Conservation (phyloP, 305 asterid genomes). For the Euphrasia arctica region DNA sequence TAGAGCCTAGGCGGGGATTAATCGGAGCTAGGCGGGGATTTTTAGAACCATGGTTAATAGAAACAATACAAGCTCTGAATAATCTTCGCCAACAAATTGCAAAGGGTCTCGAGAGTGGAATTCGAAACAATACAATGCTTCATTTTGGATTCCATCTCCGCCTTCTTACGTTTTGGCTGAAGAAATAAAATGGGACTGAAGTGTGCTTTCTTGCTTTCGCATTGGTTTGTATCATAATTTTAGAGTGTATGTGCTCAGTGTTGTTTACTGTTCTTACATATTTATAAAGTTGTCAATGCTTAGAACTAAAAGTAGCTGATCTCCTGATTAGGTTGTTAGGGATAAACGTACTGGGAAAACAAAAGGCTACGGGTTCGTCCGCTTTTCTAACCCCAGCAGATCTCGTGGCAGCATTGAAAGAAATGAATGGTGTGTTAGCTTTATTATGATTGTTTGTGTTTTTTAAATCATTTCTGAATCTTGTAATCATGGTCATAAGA, state of each 20-base stretch:
- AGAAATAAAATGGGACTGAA: background rate
- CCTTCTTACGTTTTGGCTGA: constrained; percentile 8
- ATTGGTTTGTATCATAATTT: constrained; percentile 1
- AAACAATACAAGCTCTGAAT: constrained; percentile 56
- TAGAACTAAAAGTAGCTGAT: constrained; percentile 23
- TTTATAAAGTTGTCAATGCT: background rate
- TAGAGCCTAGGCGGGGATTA: no score
- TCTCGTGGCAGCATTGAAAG: constrained; percentile 82
- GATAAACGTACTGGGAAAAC: constrained; percentile 95
- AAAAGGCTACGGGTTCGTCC: constrained; percentile 89
- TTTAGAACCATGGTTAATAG: no score
- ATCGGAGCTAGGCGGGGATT: no score
- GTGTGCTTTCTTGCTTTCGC: background rate
- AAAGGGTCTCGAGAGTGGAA: constrained; percentile 94
- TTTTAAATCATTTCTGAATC: background rate
- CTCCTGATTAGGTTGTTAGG: constrained; percentile 69
- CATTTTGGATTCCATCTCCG: background rate
- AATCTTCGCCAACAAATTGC: constrained; percentile 71
- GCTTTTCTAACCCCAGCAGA: constrained; percentile 83
- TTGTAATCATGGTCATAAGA: no score
- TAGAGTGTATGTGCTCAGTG: background rate
- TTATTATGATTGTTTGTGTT: no score
- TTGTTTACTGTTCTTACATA: background rate
- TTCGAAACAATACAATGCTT: constrained; percentile 71
- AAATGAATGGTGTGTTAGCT: constrained; percentile 68